Evolutionary conservation across 2,329 filamentous ascomycete genomes (phyloP).

Genomic region (Tolypocladium tropicale): DNA sequence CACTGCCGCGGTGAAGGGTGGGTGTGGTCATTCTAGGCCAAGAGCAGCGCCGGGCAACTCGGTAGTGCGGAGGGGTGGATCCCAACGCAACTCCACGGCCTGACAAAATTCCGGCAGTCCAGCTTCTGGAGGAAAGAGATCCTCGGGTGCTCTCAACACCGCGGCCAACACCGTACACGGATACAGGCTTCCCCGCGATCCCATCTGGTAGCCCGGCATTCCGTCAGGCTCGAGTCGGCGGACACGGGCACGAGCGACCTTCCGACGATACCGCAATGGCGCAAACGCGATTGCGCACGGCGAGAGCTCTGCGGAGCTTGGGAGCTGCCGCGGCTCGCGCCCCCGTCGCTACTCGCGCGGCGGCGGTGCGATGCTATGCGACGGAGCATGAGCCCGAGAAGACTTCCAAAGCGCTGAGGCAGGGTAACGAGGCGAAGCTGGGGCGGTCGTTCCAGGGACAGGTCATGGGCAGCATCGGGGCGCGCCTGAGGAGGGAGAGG

Average conservation of each 20-base stretch:
- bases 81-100: background rate
- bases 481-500: conserved; percentile 43
- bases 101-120: background rate
- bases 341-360: conserved; percentile 5
- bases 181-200: background rate
- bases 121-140: background rate
- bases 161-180: background rate
- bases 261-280: conserved; percentile 12
- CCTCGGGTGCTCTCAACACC: background rate
- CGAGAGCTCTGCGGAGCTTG: conserved; percentile 18
- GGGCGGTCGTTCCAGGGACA: conserved; percentile 44
- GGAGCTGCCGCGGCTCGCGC: conserved; percentile 10
- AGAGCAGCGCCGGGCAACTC: background rate
- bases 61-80: background rate
- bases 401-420: conserved; percentile 16
- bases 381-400: conserved; percentile 26
- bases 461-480: conserved; percentile 47
- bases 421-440: conserved; percentile 26
- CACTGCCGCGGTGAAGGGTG: background rate
- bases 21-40: background rate
- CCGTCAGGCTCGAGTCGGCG: background rate
- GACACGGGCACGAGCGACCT: background rate
- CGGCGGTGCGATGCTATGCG: conserved; percentile 17
- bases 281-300: conserved; percentile 21
- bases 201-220: background rate